Percentiles rank a stretch among this genome's conserved stretches.
These are phyloP conservation scores for Malassezia pachydermatis DNA, from an alignment of 1,284 basidiomycete genomes.

Conservation along the genomic window DNA sequence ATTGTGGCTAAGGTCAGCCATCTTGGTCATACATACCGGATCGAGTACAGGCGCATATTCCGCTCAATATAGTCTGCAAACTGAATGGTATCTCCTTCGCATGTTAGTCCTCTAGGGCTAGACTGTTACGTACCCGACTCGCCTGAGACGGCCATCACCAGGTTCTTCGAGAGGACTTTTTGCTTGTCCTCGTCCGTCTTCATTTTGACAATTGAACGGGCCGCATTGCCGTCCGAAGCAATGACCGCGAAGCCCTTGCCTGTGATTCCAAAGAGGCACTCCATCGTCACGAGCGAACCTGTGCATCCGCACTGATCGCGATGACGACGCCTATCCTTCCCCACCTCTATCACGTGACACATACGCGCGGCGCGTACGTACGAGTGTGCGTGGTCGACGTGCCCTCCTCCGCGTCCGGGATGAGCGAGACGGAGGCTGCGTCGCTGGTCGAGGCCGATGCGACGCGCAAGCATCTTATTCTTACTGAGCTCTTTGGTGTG, in stretches of 20 bases:
- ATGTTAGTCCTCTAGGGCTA: neutral
- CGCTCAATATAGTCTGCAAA: slow-evolving; percentile 94
- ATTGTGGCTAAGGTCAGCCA: slow-evolving; percentile 48
- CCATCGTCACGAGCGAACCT: slow-evolving; percentile 28
- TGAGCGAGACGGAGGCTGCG: slow-evolving; percentile 5
- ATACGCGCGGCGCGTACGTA: slow-evolving; percentile 1
- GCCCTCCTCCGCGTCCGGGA: neutral
- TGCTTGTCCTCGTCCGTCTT: slow-evolving; percentile 96
- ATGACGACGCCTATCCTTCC: slow-evolving; percentile 22
- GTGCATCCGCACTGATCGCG: neutral
- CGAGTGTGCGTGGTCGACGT: neutral
- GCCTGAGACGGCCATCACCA: slow-evolving; percentile 89
- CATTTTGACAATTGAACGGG: slow-evolving; percentile 90
- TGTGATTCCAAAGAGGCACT: slow-evolving; percentile 53
- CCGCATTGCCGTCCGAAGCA: slow-evolving; percentile 80
- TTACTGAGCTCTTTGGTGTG: slow-evolving; percentile 47
- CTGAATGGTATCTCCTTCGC: slow-evolving; percentile 76
- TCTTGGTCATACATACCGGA: slow-evolving; percentile 57
- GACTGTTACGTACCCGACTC: slow-evolving; percentile 55
- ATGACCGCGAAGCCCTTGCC: slow-evolving; percentile 46
- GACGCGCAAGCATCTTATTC: slow-evolving; percentile 19
- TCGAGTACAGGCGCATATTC: slow-evolving; percentile 89
- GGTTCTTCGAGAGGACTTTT: slow-evolving; percentile 75
- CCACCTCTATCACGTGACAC: slow-evolving; percentile 15
- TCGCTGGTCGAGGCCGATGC: slow-evolving; percentile 3